Evolutionary conservation across 257 asterid species (phyloP), one percentile per base, ranked within the genome.

Genomic region (Capsicum chinense): DNA sequence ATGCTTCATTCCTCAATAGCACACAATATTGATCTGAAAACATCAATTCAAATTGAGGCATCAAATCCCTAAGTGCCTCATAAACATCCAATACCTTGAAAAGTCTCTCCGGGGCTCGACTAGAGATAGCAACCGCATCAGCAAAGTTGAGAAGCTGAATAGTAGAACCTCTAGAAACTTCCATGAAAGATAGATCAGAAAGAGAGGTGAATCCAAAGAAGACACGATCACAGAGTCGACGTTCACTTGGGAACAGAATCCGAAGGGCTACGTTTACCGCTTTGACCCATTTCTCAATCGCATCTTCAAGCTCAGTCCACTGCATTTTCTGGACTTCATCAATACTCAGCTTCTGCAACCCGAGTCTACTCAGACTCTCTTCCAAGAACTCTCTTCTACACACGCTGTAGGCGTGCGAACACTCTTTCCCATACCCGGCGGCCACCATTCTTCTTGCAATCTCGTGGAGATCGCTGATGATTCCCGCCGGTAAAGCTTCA

Each of bases 71-170:
- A 26, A 97, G 90, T 6, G 97, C 90, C 84, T 97, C 99, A 48
- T 92, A 97, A 54, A 97, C 95, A 80, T 97, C 99, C 5, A 97
- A 90, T 52, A 97, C 97, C 89, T 92, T 94, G 88, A 97, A 97
- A 67, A 97, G 83, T 80, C 98, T 90, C 90, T 97, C 99, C 0
- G 98, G 98, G 1, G 98, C 97, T n/a, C 98, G 93, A 84, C 98
- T 95, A 5, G 98, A 95, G 14, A 92, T 93, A 0, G 98, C 97
- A 15, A 97, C 95, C 0, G 97, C 99, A 66, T 97, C 98, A 0
- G 99, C 99, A 17, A 97, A 97, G 84, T 92, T 93, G 88, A 97
- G 83, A 64, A 97, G 91, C 92, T 95, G 98, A 79, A 92, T 90
- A 35, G 97, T 89, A 39, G 97, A 90, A 14, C 95, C 97, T 81